Conservation (phyloP, 371 early-diverging fungal species). For the Fennellomyces sp. region DNA sequence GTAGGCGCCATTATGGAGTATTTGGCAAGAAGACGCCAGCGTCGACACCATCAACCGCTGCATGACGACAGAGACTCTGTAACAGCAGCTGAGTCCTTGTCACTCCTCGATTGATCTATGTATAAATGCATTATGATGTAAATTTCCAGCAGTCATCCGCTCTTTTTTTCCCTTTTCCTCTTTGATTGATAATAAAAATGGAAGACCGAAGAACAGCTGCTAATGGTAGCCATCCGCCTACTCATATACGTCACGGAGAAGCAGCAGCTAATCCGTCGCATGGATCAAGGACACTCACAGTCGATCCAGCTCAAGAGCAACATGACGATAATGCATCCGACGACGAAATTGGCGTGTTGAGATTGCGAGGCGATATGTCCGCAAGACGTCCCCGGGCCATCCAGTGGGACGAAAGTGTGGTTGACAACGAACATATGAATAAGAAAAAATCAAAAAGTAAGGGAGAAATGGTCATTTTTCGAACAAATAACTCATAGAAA, state of each 20-base stretch:
- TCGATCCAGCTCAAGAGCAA: slow-evolving; percentile 24
- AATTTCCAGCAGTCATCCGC: background rate
- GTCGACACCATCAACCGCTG: background rate
- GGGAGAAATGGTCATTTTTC: slow-evolving; percentile 3
- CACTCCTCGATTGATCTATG: too few relatives aligned
- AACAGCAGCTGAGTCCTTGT: background rate
- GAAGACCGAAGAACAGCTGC: background rate
- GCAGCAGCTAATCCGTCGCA: slow-evolving; percentile 25
- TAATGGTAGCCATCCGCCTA: slow-evolving; percentile 8
- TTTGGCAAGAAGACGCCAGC: slow-evolving; percentile 1
- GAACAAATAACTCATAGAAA: slow-evolving; percentile 84
- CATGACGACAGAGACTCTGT: background rate
- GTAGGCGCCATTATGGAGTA: background rate
- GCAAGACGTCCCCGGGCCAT: slow-evolving; percentile 55
- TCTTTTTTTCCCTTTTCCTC: background rate
- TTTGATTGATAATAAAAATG: slow-evolving; percentile 1
- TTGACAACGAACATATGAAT: slow-evolving; percentile 87
- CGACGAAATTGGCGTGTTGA: slow-evolving; percentile 51
- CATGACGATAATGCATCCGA: slow-evolving; percentile 17
- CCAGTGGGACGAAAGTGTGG: slow-evolving; percentile 81
- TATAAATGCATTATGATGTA: background rate
- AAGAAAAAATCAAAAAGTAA: slow-evolving; percentile 86
- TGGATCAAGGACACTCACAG: slow-evolving; percentile 42
- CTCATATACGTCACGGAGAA: slow-evolving; percentile 23
- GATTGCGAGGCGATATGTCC: slow-evolving; percentile 54